phyloP scores from a whole-genome alignment of 345 rosid genomes.

The Pistacia vera region DNA sequence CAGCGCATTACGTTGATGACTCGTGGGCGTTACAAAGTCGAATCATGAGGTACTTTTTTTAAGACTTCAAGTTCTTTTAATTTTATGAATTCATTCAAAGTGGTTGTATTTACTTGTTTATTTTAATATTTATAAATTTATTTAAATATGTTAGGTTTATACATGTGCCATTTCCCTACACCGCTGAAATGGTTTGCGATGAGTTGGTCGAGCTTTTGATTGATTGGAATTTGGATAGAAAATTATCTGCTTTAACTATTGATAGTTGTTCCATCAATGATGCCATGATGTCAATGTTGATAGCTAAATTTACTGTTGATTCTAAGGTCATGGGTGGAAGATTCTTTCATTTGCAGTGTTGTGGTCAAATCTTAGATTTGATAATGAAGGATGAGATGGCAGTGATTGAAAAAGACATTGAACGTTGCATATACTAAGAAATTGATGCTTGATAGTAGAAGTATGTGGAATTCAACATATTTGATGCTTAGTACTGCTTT shows the following conservation, averaged over 20 bases:
- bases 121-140: not conserved
- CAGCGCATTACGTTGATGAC: not conserved
- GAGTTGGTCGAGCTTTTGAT: not conserved
- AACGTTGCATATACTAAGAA: not conserved
- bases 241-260: not conserved
- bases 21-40: not conserved
- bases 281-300: not conserved
- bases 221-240: not conserved
- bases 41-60: not conserved
- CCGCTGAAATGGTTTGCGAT: not conserved
- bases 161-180: not conserved
- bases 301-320: not conserved
- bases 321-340: not conserved
- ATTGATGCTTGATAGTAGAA: not conserved
- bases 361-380: not conserved
- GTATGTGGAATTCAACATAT: not conserved
- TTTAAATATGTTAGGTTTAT: not conserved
- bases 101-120: not conserved
- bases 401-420: not conserved
- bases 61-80: not conserved
- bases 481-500: not conserved
- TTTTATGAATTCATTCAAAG: not conserved
- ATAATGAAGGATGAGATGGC: not conserved
- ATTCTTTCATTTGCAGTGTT: not conserved
- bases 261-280: conserved; percentile 3